Evolutionary conservation across 768 basidiomycete genomes (phyloP).

Genomic region (Podaxis rugospora): DNA sequence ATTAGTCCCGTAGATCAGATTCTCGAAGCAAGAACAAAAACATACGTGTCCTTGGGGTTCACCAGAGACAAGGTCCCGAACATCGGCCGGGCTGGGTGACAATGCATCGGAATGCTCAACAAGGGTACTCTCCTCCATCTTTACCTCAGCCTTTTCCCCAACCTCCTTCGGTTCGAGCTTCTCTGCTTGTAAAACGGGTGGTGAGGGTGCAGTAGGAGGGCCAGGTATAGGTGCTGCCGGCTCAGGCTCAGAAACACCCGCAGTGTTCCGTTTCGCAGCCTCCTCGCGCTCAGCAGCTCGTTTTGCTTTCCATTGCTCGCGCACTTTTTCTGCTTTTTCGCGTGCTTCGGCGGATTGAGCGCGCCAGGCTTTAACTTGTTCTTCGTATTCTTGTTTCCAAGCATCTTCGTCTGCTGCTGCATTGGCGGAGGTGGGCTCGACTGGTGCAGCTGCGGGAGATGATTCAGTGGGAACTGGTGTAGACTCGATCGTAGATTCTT

Average conservation of each 20-base stretch:
- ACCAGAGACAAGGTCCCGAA: conserved; percentile 18
- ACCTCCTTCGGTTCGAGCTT: background rate
- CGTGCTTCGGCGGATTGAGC: conserved; percentile 68
- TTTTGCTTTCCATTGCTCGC: conserved; percentile 66
- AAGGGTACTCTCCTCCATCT: background rate
- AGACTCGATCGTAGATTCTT: background rate
- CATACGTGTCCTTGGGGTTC: conserved; percentile 4
- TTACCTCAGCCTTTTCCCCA: background rate
- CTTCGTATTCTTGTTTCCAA: conserved; percentile 69
- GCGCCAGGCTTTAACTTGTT: conserved; percentile 67
- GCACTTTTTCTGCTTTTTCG: conserved; percentile 70
- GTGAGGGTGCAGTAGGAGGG: background rate
- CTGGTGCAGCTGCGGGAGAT: background rate
- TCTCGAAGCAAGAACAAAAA: background rate
- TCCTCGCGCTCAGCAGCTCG: conserved; percentile 38
- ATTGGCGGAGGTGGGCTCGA: conserved; percentile 13
- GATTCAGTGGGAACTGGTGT: background rate
- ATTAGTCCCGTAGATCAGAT: background rate
- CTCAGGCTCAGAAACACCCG: conserved; percentile 10
- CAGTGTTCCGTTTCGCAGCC: conserved; percentile 25
- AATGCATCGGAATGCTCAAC: background rate
- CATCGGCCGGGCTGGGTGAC: conserved; percentile 35
- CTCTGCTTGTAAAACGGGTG: background rate
- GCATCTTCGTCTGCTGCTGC: conserved; percentile 31
- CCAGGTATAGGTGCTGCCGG: background rate